Base-by-base conservation (phyloP, 768 basidiomycete genomes). In the Asterophora parasitica region DNA sequence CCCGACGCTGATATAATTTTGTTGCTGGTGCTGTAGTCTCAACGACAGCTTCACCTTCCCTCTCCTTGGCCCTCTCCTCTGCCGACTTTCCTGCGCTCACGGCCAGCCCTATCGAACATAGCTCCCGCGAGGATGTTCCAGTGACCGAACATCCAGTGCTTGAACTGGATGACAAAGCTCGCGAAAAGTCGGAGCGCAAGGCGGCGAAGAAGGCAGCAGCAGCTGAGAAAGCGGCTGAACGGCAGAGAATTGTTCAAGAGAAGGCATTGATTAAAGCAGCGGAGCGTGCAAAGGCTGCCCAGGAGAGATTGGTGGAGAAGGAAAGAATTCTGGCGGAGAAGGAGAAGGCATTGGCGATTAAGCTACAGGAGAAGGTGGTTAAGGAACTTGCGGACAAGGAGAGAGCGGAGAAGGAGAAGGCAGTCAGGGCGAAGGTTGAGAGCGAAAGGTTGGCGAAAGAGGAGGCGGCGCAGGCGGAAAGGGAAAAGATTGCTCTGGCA, bases 21-120 rank as follows among this genome's bases (percentile, higher is more conserved):
- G 49, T 66, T 68, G 50, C 50, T 63, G 62, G 55, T 54, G 65
- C 63, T 65, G 60, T 65, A 73, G 72, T 69, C 56, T 66, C 69
- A 52, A 57, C 65, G 48, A 61, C 66, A 62, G 70, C 72, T 52
- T 65, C 75, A 34, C 70, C 76, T 43, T 67, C 73, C 50, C 70
- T 81, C 48, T 79, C 82, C 49, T 66, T 74, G 44, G 67, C 73
- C 48, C 69, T 89, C 46, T 87, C 87, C 52, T 68, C 80, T 33
- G 68, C 78, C 61, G 89, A 91, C 64, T 91, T 91, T 62, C 89
- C 88, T 44, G 85, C 87, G 31, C 71, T 91, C 50, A 67, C 75
- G 53, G 51, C 63, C 50, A 65, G 58, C 50, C 53, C 71, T 61
- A 52, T 68, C 57, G 64, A 66, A 40, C 46, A 63, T 48, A 53